Conservation (phyloP, 2,329 filamentous ascomycete genomes). For the Plectosphaerella sp. region DNA sequence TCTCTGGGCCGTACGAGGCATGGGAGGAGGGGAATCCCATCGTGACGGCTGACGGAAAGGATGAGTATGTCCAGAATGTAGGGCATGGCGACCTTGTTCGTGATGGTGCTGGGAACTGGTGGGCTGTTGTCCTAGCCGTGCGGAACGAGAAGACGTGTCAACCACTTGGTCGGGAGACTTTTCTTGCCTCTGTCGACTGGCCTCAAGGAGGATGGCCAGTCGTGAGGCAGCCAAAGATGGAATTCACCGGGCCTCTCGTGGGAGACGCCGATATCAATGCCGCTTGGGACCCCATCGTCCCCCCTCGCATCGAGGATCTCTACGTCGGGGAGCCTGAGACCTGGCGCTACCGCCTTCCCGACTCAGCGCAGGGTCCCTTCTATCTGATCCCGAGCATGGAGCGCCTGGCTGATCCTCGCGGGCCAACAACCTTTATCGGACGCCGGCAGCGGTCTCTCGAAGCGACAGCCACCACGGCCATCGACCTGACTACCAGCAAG, state of each 20-base stretch:
- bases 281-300: neutral
- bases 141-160: conserved; percentile 12
- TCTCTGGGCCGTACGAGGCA: conserved; percentile 23
- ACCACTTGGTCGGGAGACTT: conserved; percentile 25
- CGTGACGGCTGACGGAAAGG: conserved; percentile 22
- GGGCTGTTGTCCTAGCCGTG: conserved; percentile 10
- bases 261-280: neutral
- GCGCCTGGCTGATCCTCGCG: neutral
- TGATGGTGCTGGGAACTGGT: conserved; percentile 15
- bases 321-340: conserved; percentile 7
- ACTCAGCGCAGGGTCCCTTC: conserved; percentile 1
- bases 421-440: neutral
- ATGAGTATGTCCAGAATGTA: conserved; percentile 16
- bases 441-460: neutral
- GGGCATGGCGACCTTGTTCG: conserved; percentile 19
- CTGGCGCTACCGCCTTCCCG: conserved; percentile 4
- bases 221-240: conserved; percentile 11
- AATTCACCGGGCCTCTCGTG: conserved; percentile 6
- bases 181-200: conserved; percentile 21
- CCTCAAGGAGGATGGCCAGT: conserved; percentile 16
- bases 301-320: conserved; percentile 1
- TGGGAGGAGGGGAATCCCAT: conserved; percentile 24
- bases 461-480: neutral
- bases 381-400: neutral
- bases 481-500: neutral